phyloP scores from a whole-genome alignment of 768 basidiomycete species.

The Rhizopogon sp. region DNA sequence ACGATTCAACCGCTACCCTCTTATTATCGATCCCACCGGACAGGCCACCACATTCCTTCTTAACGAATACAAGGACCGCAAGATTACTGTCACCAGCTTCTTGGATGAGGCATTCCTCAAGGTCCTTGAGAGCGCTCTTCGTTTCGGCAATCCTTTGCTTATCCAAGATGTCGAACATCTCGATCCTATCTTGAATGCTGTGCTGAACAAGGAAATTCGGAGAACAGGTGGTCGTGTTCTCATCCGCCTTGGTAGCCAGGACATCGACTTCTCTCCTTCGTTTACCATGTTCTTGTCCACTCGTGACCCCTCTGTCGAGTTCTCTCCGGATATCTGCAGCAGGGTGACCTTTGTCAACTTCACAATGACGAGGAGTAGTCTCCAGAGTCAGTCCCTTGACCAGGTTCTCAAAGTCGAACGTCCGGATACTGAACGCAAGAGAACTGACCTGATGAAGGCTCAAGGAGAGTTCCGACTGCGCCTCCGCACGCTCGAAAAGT shows the following conservation, averaged over 20 bases:
- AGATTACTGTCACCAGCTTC: slow-evolving; percentile 98
- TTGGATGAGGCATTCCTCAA: slow-evolving; percentile 98
- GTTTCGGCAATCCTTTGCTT: slow-evolving; percentile 95
- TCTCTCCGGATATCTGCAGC: slow-evolving; percentile 98
- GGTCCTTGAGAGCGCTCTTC: slow-evolving; percentile 95
- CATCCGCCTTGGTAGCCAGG: slow-evolving; percentile 94
- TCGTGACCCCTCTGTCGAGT: slow-evolving; percentile 94
- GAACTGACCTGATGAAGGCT: slow-evolving; percentile 95
- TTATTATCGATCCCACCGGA: slow-evolving; percentile 97
- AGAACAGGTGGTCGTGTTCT: slow-evolving; percentile 96
- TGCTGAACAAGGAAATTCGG: slow-evolving; percentile 94
- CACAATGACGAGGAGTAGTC: slow-evolving; percentile 97
- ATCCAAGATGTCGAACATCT: slow-evolving; percentile 98
- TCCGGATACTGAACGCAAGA: slow-evolving; percentile 91
- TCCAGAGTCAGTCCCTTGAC: slow-evolving; percentile 97
- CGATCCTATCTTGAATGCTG: slow-evolving; percentile 95
- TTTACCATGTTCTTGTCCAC: slow-evolving; percentile 99
- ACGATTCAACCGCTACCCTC: slow-evolving; percentile 94
- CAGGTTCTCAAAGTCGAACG: slow-evolving; percentile 96
- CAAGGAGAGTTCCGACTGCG: slow-evolving; percentile 97
- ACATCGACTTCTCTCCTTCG: slow-evolving; percentile 99
- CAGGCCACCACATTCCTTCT: slow-evolving; percentile 93
- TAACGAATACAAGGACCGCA: slow-evolving; percentile 92
- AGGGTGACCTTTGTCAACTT: slow-evolving; percentile 95
- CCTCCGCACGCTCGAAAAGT: slow-evolving; percentile 86